Conservation (phyloP, 176 grass and related monocot genomes). For the Coix lacrymajobi region DNA sequence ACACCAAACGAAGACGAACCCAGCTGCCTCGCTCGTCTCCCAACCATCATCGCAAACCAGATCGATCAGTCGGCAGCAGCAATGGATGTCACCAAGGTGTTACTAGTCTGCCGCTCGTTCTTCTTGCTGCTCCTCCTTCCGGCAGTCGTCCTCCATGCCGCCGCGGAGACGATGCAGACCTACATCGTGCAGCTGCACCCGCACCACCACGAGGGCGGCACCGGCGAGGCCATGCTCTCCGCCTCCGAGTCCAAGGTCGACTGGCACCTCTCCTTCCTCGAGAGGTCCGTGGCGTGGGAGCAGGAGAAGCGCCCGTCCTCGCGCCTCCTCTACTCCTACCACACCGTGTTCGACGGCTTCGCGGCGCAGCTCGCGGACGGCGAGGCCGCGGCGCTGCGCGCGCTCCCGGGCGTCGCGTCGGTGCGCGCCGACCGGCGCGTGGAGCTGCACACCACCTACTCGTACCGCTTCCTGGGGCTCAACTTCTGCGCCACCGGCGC, state of each 20-base stretch:
- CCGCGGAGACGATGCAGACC: constrained; percentile 25
- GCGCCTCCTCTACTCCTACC: constrained; percentile 82
- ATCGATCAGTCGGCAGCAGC: background rate
- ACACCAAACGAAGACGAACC: background rate
- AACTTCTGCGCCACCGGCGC: constrained; percentile 44
- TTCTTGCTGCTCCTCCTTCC: background rate
- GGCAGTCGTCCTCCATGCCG: background rate
- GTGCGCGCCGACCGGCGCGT: constrained; percentile 60
- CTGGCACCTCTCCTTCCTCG: constrained; percentile 71
- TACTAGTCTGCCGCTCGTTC: background rate
- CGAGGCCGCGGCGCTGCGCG: constrained; percentile 48
- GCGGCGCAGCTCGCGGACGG: constrained; percentile 50
- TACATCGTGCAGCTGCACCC: constrained; percentile 88
- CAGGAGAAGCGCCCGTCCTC: constrained; percentile 29
- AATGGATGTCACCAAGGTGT: background rate
- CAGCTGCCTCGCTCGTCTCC: background rate
- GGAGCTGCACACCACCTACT: constrained; percentile 86
- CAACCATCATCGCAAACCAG: background rate
- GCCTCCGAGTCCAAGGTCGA: constrained; percentile 26
- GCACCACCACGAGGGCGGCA: background rate
- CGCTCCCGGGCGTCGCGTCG: constrained; percentile 51
- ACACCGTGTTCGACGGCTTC: constrained; percentile 80
- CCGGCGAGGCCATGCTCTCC: background rate
- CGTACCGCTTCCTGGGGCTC: constrained; percentile 75
- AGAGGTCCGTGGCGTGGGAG: constrained; percentile 32